Evolutionary conservation across 139 green algal genomes (phyloP).

Genomic region (Mesostigma viride): DNA sequence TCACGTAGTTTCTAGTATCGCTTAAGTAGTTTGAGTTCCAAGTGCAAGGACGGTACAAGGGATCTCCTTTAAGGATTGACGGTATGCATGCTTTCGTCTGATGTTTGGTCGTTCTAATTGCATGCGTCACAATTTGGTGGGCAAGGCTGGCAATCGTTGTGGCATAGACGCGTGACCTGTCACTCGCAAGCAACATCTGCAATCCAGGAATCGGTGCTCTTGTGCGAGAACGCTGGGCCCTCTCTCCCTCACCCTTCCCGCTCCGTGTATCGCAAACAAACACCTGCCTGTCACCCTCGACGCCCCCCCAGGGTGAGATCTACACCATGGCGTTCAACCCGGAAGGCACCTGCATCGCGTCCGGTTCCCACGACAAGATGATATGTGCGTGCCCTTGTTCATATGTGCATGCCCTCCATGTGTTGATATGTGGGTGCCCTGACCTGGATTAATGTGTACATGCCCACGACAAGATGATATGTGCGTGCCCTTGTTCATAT

Average conservation of each 20-base stretch:
- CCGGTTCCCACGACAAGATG: slow-evolving; percentile 63
- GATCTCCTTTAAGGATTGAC: too few species aligned
- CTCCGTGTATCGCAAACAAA: too few species aligned
- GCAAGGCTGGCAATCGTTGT: background rate
- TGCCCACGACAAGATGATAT: slow-evolving; percentile 60
- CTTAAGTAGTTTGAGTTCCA: too few species aligned
- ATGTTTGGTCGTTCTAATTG: too few species aligned
- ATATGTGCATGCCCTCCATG: background rate
- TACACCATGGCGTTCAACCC: slow-evolving; percentile 71
- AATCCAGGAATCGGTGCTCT: background rate
- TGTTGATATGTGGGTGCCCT: background rate
- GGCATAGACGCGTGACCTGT: background rate
- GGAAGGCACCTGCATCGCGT: slow-evolving; percentile 63
- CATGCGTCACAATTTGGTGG: too few species aligned
- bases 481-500: slow-evolving; percentile 11
- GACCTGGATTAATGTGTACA: too few species aligned
- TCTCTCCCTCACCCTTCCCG: background rate
- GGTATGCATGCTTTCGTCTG: too few species aligned
- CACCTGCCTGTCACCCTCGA: too few species aligned
- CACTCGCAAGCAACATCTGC: background rate
- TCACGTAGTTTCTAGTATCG: too few species aligned
- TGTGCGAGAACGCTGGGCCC: background rate
- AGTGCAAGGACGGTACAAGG: too few species aligned
- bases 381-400: slow-evolving; percentile 22
- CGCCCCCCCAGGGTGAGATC: slow-evolving; percentile 57